Base-by-base conservation (phyloP, 352 stramenopile genomes). In the Pseudoperonospora humuli region DNA sequence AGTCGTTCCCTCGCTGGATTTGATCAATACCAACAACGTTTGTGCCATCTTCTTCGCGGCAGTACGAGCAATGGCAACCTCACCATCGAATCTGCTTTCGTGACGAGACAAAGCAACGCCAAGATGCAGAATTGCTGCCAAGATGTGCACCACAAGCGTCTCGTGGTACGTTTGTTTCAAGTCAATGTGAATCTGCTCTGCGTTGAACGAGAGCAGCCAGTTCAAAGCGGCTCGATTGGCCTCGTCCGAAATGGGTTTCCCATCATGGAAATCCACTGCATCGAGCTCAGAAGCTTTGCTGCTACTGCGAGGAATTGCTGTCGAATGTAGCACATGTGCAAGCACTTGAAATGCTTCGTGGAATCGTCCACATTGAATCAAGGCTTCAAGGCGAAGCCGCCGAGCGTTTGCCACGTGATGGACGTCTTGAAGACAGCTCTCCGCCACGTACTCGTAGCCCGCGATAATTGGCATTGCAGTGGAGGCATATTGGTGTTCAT, bases 381-480 rank as follows among this genome's bases (percentile, higher is more conserved):
- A 58, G 11, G 67, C 72, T 15, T 79, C 60, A 2, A 76, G 20
- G 1, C 74, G 74, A 7, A 84, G 36, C 14, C 74, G 59, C 20
- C 43, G 57, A 17, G 74, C 70, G 29, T 86, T 86, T 13, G 57
- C 65, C 3, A 75, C 28, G 18, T 85, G 66, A n/a, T 68, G 66
- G 11, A 17, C 17, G 24, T 81, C 62, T 46, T 79, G 47, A 8
- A 86, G 60, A 29, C 54, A 78, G 18, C 42, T 61, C 7, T 50
- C 38, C 2, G 67, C 55, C 2, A 81, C 19, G 33, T 70, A 64
- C 25, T 89, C 69, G 25, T 86, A 86, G 1, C 39, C 57, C 14
- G 66, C 42, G 13, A 86, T 71, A 19, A 84, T 33, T 9, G 76
- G 74, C 71, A 89, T 82, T 0, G 53, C 60, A 17, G 55, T 54